Conservation (phyloP, 345 rosid species). For the Cardamine resedifolia region DNA sequence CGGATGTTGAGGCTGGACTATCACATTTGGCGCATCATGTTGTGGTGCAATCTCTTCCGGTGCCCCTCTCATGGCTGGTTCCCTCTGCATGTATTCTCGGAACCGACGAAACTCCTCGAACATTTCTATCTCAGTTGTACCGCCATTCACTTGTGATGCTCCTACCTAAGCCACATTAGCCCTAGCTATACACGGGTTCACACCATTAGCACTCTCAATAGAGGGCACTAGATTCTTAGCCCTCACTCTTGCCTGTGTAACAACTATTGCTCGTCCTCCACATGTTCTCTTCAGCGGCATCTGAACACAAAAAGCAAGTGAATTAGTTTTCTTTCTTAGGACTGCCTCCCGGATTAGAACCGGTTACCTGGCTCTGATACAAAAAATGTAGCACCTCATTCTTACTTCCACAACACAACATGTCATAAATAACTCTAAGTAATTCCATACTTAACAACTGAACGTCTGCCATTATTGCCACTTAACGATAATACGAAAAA, state of each 20-base stretch:
- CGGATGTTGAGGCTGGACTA: background rate
- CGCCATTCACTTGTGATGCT: background rate
- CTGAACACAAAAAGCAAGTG: too few relatives aligned
- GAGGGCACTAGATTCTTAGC: background rate
- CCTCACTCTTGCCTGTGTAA: background rate
- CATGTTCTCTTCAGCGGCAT: too few relatives aligned
- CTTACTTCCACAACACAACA: too few relatives aligned
- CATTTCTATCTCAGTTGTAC: background rate
- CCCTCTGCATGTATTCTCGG: background rate
- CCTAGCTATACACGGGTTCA: accelerated
- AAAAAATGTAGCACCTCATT: too few relatives aligned
- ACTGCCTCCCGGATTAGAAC: too few relatives aligned
- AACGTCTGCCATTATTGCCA: too few relatives aligned
- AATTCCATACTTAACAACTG: too few relatives aligned
- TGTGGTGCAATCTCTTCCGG: background rate
- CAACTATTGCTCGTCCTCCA: background rate
- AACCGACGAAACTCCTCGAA: background rate
- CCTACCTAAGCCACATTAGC: background rate
- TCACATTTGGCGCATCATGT: accelerated
- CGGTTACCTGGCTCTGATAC: too few relatives aligned
- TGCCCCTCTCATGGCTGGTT: background rate
- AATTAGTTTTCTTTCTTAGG: too few relatives aligned
- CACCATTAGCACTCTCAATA: background rate
- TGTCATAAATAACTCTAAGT: too few relatives aligned
- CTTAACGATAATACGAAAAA: too few relatives aligned